phyloP scores from a whole-genome alignment of 805 yeast genomes.

The Candida sanyiensis region DNA sequence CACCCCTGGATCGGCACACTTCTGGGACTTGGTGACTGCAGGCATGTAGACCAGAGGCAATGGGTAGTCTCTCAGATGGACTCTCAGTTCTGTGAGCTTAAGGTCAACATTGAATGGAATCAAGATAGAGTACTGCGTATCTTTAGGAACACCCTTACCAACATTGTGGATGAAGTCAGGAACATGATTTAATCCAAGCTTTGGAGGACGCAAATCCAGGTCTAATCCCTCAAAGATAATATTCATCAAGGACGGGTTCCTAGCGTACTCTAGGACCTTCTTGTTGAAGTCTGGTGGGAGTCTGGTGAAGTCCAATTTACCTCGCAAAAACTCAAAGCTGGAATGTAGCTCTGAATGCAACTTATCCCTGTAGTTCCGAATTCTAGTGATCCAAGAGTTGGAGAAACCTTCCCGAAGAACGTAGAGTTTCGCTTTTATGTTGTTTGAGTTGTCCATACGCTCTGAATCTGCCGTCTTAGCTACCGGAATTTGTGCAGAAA shows the following conservation, averaged over 20 bases:
- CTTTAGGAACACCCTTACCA: constrained; percentile 80
- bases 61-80: constrained; percentile 81
- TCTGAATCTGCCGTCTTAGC: not conserved
- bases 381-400: constrained; percentile 65
- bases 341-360: constrained; percentile 35
- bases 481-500: constrained; percentile 5
- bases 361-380: constrained; percentile 41
- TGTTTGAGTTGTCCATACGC: not conserved
- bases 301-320: constrained; percentile 28
- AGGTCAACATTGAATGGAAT: constrained; percentile 60
- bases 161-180: constrained; percentile 59
- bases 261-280: constrained; percentile 40
- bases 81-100: constrained; percentile 52
- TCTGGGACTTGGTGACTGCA: constrained; percentile 30
- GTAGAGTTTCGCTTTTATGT: constrained; percentile 6
- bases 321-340: constrained; percentile 39
- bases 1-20: constrained; percentile 25
- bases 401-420: constrained; percentile 44
- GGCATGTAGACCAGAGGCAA: constrained; percentile 78
- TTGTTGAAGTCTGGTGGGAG: constrained; percentile 39
- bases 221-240: constrained; percentile 44
- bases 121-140: constrained; percentile 59
- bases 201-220: constrained; percentile 44
- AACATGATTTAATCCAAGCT: constrained; percentile 44
- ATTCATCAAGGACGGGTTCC: constrained; percentile 49